Evolutionary conservation across 345 rosid species (phyloP).

Genomic region (Dipteronia dyeriana): DNA sequence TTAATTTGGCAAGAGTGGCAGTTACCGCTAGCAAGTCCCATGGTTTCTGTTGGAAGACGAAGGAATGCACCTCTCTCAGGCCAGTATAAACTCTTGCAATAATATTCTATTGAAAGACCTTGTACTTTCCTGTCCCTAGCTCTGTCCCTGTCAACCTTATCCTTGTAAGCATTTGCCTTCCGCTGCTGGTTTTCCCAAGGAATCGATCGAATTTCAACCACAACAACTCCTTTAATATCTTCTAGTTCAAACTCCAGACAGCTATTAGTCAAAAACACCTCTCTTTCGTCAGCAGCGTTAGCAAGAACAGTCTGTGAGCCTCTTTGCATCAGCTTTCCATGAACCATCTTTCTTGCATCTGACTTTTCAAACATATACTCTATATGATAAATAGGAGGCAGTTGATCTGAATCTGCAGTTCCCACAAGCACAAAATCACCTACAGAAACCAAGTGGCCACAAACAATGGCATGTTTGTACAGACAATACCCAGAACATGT

Average conservation of each 20-base stretch:
- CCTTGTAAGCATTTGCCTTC: conserved; percentile 41
- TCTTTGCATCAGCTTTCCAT: conserved; percentile 51
- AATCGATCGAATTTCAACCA: conserved; percentile 40
- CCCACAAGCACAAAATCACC: conserved; percentile 50
- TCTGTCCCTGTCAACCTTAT: conserved; percentile 45
- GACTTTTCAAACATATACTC: conserved; percentile 62
- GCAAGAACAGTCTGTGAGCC: conserved; percentile 61
- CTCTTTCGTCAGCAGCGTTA: conserved; percentile 60
- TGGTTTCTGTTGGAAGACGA: conserved; percentile 39
- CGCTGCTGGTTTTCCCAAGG: conserved; percentile 72
- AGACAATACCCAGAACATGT: conserved; percentile 47
- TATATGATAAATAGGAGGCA: conserved; percentile 53
- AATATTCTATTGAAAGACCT: conserved; percentile 48
- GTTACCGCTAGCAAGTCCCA: conserved; percentile 51
- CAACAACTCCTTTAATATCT: conserved; percentile 41
- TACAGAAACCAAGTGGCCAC: conserved; percentile 43
- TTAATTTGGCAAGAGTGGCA: conserved; percentile 53
- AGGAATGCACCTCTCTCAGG: conserved; percentile 71
- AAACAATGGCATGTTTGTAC: conserved; percentile 45
- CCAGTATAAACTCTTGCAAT: conserved; percentile 58
- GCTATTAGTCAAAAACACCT: conserved; percentile 53
- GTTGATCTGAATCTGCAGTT: conserved; percentile 36
- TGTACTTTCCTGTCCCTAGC: conserved; percentile 52
- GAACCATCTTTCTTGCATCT: conserved; percentile 52
- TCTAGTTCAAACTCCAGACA: conserved; percentile 50